phyloP scores from a whole-genome alignment of 225 moss, liverwort and hornwort species.

The Pseudoscleropodium purum region DNA sequence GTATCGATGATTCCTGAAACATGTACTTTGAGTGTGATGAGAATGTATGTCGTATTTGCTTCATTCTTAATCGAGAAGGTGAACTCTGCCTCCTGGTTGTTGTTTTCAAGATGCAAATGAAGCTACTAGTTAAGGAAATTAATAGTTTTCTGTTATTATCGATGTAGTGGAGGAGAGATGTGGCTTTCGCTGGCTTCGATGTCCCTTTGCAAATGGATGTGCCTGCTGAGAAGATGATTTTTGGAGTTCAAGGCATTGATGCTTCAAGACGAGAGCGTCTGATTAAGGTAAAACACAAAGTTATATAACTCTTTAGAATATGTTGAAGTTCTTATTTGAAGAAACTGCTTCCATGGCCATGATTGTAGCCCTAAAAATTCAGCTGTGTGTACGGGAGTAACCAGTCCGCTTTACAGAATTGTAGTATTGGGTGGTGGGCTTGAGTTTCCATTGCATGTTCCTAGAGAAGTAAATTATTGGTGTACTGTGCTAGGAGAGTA shows the following conservation, averaged over 20 bases:
- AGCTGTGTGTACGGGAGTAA: not conserved
- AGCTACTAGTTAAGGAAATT: not conserved
- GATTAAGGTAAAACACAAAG: conserved; percentile 12
- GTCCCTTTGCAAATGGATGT: conserved; percentile 93
- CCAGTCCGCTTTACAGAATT: no score
- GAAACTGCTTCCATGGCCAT: not conserved
- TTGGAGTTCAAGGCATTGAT: conserved; percentile 56
- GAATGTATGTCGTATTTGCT: not conserved
- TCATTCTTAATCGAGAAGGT: not conserved
- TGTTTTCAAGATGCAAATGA: not conserved
- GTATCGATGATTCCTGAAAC: not conserved
- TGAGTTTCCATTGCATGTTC: not conserved
- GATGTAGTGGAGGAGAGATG: conserved; percentile 47
- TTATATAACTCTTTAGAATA: not conserved
- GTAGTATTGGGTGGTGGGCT: not conserved
- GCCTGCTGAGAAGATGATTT: conserved; percentile 86
- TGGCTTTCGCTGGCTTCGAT: conserved; percentile 65
- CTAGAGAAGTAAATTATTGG: not conserved
- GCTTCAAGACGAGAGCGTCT: conserved; percentile 28
- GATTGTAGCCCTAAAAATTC: not conserved
- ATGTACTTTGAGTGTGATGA: not conserved
- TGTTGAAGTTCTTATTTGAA: not conserved
- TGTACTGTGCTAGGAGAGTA: not conserved
- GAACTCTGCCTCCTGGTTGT: not conserved
- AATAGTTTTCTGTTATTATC: not conserved